Conservation (phyloP, 2,329 filamentous ascomycete species). For the Seiridium cupressi region DNA sequence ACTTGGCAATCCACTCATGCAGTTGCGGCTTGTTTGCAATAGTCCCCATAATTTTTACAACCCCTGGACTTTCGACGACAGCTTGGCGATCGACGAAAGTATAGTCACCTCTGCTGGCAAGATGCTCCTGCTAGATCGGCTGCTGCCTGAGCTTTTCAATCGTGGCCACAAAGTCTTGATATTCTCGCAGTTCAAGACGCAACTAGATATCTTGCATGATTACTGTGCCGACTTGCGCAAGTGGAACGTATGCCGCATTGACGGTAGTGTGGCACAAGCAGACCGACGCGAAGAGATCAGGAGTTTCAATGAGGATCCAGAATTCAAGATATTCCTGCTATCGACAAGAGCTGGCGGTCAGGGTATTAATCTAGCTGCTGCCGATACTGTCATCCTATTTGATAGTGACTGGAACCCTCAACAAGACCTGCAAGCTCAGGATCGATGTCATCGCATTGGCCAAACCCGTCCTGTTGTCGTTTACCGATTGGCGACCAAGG, state of each 20-base stretch:
- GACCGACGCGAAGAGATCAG: conserved; percentile 70
- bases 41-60: conserved; percentile 96
- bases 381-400: conserved; percentile 90
- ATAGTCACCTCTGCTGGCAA: conserved; percentile 89
- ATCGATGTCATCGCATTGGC: conserved; percentile 91
- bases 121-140: conserved; percentile 87
- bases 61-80: conserved; percentile 68
- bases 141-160: conserved; percentile 73
- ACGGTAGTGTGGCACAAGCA: conserved; percentile 78
- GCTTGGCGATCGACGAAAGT: conserved; percentile 68
- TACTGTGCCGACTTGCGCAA: conserved; percentile 76
- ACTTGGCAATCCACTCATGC: conserved; percentile 88
- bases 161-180: conserved; percentile 87
- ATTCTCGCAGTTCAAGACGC: conserved; percentile 95
- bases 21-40: conserved; percentile 89
- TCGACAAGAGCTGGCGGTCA: conserved; percentile 91
- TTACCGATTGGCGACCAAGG: conserved; percentile 89
- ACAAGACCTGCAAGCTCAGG: conserved; percentile 94
- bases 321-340: conserved; percentile 77
- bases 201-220: conserved; percentile 85
- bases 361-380: conserved; percentile 89
- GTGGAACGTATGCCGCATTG: conserved; percentile 87
- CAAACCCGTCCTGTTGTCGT: conserved; percentile 91
- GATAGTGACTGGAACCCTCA: conserved; percentile 94
- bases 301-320: conserved; percentile 65